Evolutionary conservation across 768 basidiomycete genomes (phyloP).

Genomic region (Nidula microcarpa): DNA sequence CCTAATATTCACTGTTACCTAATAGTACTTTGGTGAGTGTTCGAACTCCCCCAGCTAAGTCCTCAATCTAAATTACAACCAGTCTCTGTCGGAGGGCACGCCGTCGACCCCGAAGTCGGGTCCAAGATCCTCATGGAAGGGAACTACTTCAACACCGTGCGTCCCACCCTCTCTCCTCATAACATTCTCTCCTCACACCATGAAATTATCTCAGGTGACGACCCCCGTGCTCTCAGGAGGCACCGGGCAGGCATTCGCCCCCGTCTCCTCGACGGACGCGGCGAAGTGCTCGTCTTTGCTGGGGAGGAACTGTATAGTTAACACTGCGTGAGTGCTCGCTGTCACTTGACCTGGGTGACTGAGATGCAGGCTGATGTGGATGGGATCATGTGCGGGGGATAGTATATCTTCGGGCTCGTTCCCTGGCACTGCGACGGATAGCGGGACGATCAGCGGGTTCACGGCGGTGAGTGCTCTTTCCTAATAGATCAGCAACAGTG

Average conservation of each 20-base stretch:
- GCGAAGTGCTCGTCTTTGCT: constrained; percentile 10
- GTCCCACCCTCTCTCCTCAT: not conserved
- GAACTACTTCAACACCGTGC: constrained; percentile 19
- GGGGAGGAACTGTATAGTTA: constrained; percentile 14
- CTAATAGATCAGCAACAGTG: too few relatives aligned
- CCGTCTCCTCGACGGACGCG: constrained; percentile 10
- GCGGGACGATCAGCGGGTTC: constrained; percentile 17
- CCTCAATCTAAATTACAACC: not conserved
- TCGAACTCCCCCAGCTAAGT: not conserved
- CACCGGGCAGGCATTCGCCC: constrained; percentile 15
- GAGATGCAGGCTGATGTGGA: too few relatives aligned
- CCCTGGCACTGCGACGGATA: constrained; percentile 12
- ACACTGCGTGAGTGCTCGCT: constrained; percentile 7
- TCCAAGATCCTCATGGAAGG: constrained; percentile 18
- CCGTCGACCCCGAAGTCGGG: constrained; percentile 17
- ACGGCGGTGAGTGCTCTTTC: constrained; percentile 10
- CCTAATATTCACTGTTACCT: not conserved
- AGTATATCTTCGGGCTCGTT: constrained; percentile 14
- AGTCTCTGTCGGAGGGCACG: constrained; percentile 15
- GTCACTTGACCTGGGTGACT: too few relatives aligned
- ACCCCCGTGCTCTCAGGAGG: constrained; percentile 11
- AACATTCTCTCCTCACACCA: not conserved
- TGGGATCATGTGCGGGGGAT: too few relatives aligned
- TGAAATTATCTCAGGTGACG: constrained; percentile 2
- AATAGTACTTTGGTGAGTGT: constrained; percentile 5